Base-by-base conservation (phyloP, 345 rosid genomes). In the Durio zibethinus region DNA sequence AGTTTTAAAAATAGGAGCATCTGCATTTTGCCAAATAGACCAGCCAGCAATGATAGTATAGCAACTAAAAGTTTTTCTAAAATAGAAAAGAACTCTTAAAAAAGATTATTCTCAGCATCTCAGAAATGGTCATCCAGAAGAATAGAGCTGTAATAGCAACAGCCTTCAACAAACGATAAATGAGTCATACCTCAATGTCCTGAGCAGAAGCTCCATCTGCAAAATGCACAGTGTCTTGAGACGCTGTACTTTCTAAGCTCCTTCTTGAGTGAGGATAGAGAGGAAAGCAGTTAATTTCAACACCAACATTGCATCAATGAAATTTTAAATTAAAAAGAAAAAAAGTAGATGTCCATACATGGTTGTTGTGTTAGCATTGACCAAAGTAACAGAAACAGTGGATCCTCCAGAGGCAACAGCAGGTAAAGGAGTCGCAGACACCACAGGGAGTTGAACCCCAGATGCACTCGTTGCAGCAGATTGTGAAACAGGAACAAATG, bases 111-210 rank as follows among this genome's bases (percentile, higher is more conserved):
- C 2, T 52, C 20, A 48, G n/a, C 23, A 20, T 52, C 60, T n/a
- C 15, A 9, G 61, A 72, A 33, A 72, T 52, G 60, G 43, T 33
- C 56, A 8, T 25, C 54, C n/a, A 2, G 14, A 71, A 48, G 29
- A 50, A 71, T 42, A 31, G 42, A 31, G 8, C 38, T 31, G 27
- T 31, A 50, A 50, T 25, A 31, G 10, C 50, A 77, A 29, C 64
- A 56, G 80, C 50, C 66, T 18, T n/a, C 18, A 12, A 66, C 73
- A 29, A 68, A 10, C 4, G 0, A 11, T 20, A 65, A 75, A 77
- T 5, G 2, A 71, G 45, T 10, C 83, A 77, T 87, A 90, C 98
- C 97, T 90, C 94, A 75, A 63, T 83, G 70, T 85, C 89, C 75
- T 77, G 89, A 72, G 79, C 56, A 35, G 90, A 80, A 84, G 87